Percentiles rank a stretch among this genome's conserved stretches.
phyloP scores from a whole-genome alignment of 345 rosid genomes.

The Leavenworthia alabamica region DNA sequence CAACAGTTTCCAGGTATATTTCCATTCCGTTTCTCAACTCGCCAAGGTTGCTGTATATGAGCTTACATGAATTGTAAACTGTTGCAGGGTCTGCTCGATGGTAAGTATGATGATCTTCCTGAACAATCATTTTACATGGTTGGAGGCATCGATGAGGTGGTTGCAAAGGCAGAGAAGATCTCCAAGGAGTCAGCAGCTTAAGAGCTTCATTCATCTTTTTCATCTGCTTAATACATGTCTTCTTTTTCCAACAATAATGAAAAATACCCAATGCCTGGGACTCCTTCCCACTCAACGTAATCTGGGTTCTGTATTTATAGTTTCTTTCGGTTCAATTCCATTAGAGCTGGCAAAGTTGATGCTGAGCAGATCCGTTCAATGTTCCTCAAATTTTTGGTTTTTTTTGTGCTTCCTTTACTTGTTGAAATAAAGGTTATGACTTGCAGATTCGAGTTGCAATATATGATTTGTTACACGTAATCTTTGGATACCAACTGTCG shows the following conservation, averaged over 20 bases:
- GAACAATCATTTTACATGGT: slow-evolving; percentile 66
- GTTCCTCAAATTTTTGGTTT: slow-evolving; percentile 19
- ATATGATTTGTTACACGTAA: neutral
- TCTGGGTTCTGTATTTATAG: slow-evolving; percentile 14
- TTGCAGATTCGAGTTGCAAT: slow-evolving; percentile 15
- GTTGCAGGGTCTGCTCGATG: slow-evolving; percentile 24
- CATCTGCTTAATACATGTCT: neutral
- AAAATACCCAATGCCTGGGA: slow-evolving; percentile 12
- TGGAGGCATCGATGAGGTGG: slow-evolving; percentile 50
- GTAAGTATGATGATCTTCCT: slow-evolving; percentile 40
- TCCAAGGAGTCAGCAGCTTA: slow-evolving; percentile 56
- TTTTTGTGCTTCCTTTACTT: slow-evolving; percentile 11
- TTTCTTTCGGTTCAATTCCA: slow-evolving; percentile 8
- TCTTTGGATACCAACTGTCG: neutral
- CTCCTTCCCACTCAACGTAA: too few relatives aligned
- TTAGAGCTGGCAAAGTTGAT: slow-evolving; percentile 12
- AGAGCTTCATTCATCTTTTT: neutral
- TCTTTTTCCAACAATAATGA: slow-evolving; percentile 25
- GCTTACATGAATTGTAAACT: neutral
- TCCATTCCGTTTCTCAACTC: neutral
- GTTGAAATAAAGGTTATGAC: slow-evolving; percentile 17
- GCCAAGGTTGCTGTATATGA: neutral
- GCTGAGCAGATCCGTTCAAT: slow-evolving; percentile 17
- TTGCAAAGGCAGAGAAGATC: slow-evolving; percentile 54
- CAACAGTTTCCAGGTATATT: slow-evolving; percentile 76